These are phyloP conservation scores for Kwoniella sp. DNA, from an alignment of 768 basidiomycete species.

Conservation along the genomic window DNA sequence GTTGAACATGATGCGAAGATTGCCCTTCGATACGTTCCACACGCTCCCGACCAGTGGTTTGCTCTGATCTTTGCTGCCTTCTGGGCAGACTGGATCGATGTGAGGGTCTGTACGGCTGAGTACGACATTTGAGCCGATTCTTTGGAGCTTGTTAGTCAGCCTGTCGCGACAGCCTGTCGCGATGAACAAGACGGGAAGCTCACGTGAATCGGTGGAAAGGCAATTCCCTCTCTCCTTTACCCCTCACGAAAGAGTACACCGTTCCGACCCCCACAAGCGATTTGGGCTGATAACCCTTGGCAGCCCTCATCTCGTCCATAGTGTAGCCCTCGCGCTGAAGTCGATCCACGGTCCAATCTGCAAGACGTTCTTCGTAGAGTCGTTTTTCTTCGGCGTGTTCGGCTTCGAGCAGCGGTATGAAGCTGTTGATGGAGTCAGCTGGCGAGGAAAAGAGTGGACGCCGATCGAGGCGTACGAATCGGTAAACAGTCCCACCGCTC, in stretches of 20 bases:
- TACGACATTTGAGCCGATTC: constrained; percentile 67
- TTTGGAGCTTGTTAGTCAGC: constrained; percentile 42
- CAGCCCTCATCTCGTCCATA: constrained; percentile 60
- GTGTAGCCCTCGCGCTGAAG: constrained; percentile 69
- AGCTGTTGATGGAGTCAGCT: too few species aligned
- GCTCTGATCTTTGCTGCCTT: constrained; percentile 35
- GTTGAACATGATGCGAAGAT: constrained; percentile 28
- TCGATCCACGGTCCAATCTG: constrained; percentile 62
- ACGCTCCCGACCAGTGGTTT: constrained; percentile 24
- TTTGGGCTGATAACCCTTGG: constrained; percentile 4
- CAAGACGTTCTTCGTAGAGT: constrained; percentile 61
- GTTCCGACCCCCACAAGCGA: not conserved
- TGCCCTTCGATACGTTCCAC: constrained; percentile 18
- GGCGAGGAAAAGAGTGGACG: not conserved
- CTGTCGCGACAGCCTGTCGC: not conserved
- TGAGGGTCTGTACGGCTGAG: constrained; percentile 64
- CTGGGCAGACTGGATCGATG: constrained; percentile 52
- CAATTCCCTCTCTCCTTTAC: constrained; percentile 57
- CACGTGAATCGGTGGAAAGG: constrained; percentile 70
- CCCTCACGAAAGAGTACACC: constrained; percentile 58
- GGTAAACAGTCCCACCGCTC: not conserved
- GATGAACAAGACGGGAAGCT: constrained; percentile 48
- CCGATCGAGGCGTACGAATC: not conserved
- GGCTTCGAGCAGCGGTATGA: constrained; percentile 55
- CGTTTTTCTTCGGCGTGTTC: constrained; percentile 67